These are phyloP conservation scores for Leccinum variabile DNA, from an alignment of 1,284 basidiomycete genomes.

Conservation along the genomic window DNA sequence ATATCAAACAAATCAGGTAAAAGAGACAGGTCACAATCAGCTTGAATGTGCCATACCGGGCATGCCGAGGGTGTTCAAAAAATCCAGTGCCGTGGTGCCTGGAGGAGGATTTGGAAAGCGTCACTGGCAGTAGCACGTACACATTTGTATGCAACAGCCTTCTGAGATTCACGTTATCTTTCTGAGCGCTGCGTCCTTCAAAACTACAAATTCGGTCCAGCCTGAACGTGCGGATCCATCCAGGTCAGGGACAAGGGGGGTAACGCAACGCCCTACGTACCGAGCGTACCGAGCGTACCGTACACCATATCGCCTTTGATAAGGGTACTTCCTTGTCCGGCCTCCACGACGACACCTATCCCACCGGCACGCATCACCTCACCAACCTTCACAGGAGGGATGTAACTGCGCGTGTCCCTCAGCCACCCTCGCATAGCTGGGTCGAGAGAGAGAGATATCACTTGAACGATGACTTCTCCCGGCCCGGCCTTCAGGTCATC, in stretches of 20 bases:
- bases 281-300: constrained; percentile 52
- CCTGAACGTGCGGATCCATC: constrained; percentile 40
- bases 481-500: constrained; percentile 52
- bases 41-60: constrained; percentile 48
- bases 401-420: constrained; percentile 65
- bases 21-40: neutral
- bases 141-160: neutral
- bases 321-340: constrained; percentile 53
- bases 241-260: constrained; percentile 3
- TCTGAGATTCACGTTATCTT: constrained; percentile 42
- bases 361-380: constrained; percentile 79
- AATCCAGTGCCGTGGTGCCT: constrained; percentile 68
- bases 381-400: constrained; percentile 77
- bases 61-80: constrained; percentile 72
- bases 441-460: constrained; percentile 77
- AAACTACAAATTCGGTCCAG: constrained; percentile 76
- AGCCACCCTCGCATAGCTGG: constrained; percentile 87
- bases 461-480: constrained; percentile 67
- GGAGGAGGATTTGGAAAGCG: constrained; percentile 44
- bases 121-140: neutral
- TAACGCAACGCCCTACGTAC: constrained; percentile 40
- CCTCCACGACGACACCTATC: constrained; percentile 68
- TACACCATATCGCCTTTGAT: constrained; percentile 67
- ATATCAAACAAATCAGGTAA: constrained; percentile 4
- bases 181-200: constrained; percentile 53